Evolutionary conservation across 805 yeast species (phyloP).

Genomic region (Candida yuanshanica): DNA sequence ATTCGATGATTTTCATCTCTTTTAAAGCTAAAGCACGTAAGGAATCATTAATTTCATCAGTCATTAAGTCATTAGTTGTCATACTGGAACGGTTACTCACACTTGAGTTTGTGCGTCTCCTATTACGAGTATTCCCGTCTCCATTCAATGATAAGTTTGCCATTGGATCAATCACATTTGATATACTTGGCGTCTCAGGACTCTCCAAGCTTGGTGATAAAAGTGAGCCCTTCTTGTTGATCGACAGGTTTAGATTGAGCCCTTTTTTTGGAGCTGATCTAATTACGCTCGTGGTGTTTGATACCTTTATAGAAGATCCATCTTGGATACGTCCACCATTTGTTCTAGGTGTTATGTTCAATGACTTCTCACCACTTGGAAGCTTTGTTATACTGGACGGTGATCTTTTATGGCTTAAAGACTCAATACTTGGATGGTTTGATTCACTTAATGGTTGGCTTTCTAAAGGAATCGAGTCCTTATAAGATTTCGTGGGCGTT

Average conservation of each 20-base stretch:
- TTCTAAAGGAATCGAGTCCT: constrained; percentile 20
- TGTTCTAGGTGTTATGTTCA: neutral
- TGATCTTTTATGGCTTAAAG: neutral
- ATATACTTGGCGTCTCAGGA: constrained; percentile 10
- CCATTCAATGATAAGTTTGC: neutral
- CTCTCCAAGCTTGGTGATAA: constrained; percentile 5
- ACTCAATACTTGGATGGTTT: neutral
- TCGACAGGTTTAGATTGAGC: constrained; percentile 18
- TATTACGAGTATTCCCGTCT: constrained; percentile 5
- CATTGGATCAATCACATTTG: neutral
- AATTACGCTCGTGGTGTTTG: constrained; percentile 20
- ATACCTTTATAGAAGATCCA: constrained; percentile 12
- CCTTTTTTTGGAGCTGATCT: constrained; percentile 18
- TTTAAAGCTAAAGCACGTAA: constrained; percentile 58
- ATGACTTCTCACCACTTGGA: neutral
- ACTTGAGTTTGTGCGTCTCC: constrained; percentile 21
- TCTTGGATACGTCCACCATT: neutral
- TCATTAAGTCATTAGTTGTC: constrained; percentile 8
- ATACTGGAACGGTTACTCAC: constrained; percentile 9
- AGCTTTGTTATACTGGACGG: neutral
- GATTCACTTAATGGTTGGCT: constrained; percentile 15
- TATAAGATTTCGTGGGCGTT: constrained; percentile 23
- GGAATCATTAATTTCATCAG: constrained; percentile 44
- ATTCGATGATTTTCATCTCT: constrained; percentile 62
- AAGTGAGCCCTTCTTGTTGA: constrained; percentile 5